Conservation (phyloP, 208 protist species). For the Acanthamoeba lenticulata region DNA sequence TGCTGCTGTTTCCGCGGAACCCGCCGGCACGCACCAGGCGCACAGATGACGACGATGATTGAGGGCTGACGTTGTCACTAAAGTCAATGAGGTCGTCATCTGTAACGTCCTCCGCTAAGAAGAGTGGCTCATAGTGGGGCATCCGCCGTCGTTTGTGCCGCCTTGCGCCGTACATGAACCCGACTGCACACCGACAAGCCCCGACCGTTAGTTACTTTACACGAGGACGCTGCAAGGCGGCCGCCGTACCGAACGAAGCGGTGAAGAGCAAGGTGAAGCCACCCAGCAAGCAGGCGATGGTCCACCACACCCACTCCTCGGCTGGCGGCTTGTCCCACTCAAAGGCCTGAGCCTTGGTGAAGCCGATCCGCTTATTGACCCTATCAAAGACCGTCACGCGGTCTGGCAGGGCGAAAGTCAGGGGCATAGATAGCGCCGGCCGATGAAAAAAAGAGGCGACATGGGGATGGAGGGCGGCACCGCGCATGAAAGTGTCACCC, state of each 20-base stretch:
- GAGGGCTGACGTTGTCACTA: neutral
- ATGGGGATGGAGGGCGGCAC: neutral
- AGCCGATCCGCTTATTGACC: slow-evolving; percentile 26
- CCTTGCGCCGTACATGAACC: neutral
- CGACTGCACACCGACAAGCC: neutral
- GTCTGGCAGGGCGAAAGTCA: too few species aligned
- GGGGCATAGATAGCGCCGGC: neutral
- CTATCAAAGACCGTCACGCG: slow-evolving; percentile 20
- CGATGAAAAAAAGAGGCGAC: neutral
- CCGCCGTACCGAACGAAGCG: neutral
- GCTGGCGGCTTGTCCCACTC: neutral
- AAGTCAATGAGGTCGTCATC: neutral
- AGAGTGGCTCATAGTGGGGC: neutral
- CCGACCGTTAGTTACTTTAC: neutral
- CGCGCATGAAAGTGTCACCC: slow-evolving; percentile 54
- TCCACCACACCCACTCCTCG: neutral
- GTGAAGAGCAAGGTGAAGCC: neutral
- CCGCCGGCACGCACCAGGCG: neutral
- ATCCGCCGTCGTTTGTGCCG: neutral
- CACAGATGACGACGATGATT: neutral
- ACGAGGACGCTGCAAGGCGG: neutral
- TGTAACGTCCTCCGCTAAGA: neutral
- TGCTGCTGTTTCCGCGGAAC: neutral
- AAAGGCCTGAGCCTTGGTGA: slow-evolving; percentile 25
- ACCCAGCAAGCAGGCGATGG: neutral